Evolutionary conservation across 305 asterid genomes (phyloP).

Genomic region (Fraxinus platypoda): DNA sequence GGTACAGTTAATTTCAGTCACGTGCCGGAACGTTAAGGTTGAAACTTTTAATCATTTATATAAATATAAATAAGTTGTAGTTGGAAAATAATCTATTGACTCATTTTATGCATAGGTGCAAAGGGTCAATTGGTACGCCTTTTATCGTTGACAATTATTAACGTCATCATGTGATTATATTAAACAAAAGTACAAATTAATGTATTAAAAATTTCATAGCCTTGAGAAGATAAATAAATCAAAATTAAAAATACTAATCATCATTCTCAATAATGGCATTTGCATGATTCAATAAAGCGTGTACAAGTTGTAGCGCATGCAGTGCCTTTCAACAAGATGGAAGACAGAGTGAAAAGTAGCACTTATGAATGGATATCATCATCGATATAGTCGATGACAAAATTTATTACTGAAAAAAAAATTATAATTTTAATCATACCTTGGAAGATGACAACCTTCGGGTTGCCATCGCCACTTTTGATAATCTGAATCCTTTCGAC

Average conservation of each 20-base stretch:
- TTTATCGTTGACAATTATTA: conserved; percentile 2
- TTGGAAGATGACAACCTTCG: conserved; percentile 60
- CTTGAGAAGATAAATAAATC: background rate
- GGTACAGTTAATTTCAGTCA: too few species aligned
- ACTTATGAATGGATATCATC: background rate
- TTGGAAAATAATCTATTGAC: too few species aligned
- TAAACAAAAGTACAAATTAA: background rate
- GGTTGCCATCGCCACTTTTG: conserved; percentile 94
- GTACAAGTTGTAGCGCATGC: conserved; percentile 30
- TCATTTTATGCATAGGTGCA: too few species aligned
- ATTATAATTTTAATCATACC: conserved; percentile 34
- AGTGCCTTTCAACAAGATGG: conserved; percentile 17
- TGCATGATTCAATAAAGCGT: background rate
- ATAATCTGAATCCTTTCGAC: conserved; percentile 51
- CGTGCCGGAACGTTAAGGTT: too few species aligned
- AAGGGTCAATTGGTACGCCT: too few species aligned
- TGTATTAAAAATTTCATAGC: background rate
- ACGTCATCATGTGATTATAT: background rate
- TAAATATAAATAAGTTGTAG: too few species aligned
- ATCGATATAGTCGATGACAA: background rate
- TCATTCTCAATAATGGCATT: conserved; percentile 22
- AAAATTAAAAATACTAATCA: background rate
- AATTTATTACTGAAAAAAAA: background rate
- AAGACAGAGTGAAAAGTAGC: background rate
- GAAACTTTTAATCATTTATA: too few species aligned